phyloP scores from a whole-genome alignment of 768 basidiomycete genomes.

The Pulveroboletus sp. region DNA sequence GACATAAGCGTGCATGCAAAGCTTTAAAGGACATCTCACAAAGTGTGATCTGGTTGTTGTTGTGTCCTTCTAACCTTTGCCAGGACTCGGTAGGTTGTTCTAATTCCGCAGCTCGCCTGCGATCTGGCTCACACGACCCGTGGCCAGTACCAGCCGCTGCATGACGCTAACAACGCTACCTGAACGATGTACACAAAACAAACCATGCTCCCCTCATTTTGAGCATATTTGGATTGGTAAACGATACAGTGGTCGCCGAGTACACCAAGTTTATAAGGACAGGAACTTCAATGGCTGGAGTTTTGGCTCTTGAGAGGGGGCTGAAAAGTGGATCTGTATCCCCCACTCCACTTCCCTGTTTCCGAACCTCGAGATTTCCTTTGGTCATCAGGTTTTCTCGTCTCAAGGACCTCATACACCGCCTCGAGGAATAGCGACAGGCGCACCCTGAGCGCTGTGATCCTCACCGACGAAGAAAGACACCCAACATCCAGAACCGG shows the following conservation, averaged over 20 bases:
- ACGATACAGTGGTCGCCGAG: too few species aligned
- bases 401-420: constrained; percentile 7
- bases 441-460: constrained; percentile 8
- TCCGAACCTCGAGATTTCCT: background rate
- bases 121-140: too few species aligned
- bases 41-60: constrained; percentile 11
- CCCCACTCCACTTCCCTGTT: background rate
- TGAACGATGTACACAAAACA: too few species aligned
- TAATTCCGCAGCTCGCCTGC: too few species aligned
- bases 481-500: constrained; percentile 6
- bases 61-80: background rate
- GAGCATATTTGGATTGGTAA: too few species aligned
- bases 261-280: too few species aligned
- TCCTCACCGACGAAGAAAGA: constrained; percentile 2
- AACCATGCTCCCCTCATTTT: too few species aligned
- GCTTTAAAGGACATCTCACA: constrained; percentile 15
- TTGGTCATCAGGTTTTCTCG: constrained; percentile 3
- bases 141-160: too few species aligned
- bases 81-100: constrained; percentile 9
- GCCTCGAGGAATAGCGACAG: constrained; percentile 7
- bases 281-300: constrained; percentile 6
- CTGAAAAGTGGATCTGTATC: constrained; percentile 5
- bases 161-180: too few species aligned
- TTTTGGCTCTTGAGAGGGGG: background rate
- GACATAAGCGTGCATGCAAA: too few species aligned